Base-by-base conservation (phyloP, 2,329 filamentous ascomycete species). In the Arthroderma sp. region DNA sequence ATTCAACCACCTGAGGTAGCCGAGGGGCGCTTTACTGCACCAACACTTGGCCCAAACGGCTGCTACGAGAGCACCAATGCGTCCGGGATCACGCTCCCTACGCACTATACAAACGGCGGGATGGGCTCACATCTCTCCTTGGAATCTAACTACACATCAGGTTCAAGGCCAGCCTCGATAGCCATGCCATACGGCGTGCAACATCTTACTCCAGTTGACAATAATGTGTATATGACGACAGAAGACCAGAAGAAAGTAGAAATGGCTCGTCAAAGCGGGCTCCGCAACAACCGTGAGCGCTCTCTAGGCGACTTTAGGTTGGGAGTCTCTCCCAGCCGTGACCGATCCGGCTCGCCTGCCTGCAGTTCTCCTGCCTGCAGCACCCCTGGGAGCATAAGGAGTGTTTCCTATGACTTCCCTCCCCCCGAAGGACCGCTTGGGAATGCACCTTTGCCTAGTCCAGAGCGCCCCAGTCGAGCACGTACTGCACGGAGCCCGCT, bases 11-110 rank as follows among this genome's bases (percentile, higher is more conserved):
- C 87, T 0, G 81, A 85, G 62, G 80, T 81, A 59, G 74, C 95
- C 38, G 86, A 91, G 64, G 89, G 89, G 58, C 83, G 85, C 61
- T 95, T 96, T 66, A 81, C 85, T 2, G 82, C 84, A 7, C 81
- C 87, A 2, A 81, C 87, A 66, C 79, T 80, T 64, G 79, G 85
- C 37, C 77, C 83, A 9, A 81, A 82, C 55, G 86, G 85, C 25
- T 84, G 81, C 71, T 91, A 89, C 68, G 75, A 81, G 60, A 83
- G 88, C 66, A 74, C 75, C 8, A 85, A 88, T 67, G 85, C 87
- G 62, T 84, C 82, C n/a, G 74, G 81, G 60, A 75, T 79, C 51
- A 81, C 81, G n/a, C 67, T 77, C 62, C 80, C 73, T 64, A 77
- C 74, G 61, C 69, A 73, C 55, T 73, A 66, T 25, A 71, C 75